Evolutionary conservation across 129 eudicot species (phyloP).

Genomic region (Deinandra increscens): DNA sequence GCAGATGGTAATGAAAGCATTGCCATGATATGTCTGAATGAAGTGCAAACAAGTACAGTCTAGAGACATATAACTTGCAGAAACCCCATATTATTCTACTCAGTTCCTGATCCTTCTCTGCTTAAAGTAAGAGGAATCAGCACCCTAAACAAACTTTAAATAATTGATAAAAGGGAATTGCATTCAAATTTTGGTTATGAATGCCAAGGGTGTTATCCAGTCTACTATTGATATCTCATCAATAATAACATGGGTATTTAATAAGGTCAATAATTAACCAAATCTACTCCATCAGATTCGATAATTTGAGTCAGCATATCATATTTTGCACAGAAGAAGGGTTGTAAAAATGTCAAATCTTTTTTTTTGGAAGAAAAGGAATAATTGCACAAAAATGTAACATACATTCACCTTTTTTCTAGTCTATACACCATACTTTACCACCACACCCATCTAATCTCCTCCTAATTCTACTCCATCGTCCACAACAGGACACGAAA

Average conservation of each 20-base stretch:
- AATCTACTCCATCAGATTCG: background rate
- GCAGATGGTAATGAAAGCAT: constrained; percentile 36
- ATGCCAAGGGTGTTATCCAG: constrained; percentile 6
- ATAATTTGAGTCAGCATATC: background rate
- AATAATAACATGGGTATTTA: background rate
- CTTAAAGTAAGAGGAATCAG: constrained; percentile 3
- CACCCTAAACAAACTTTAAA: constrained; percentile 12
- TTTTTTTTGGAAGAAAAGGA: background rate
- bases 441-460: background rate
- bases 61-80: constrained; percentile 33
- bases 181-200: constrained; percentile 6
- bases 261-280: background rate
- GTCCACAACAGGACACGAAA: too few relatives aligned
- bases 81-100: constrained; percentile 21
- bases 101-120: constrained; percentile 24
- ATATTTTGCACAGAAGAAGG: background rate
- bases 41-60: constrained; percentile 9
- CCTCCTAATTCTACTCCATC: too few relatives aligned
- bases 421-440: background rate
- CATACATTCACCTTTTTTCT: background rate
- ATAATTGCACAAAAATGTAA: background rate
- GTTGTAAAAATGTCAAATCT: background rate
- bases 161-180: background rate
- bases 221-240: background rate
- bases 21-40: constrained; percentile 38